Evolutionary conservation across 1,139 yeast species (phyloP), one percentile per base, ranked within the genome.

Genomic region (Suhomyces anneliseae): DNA sequence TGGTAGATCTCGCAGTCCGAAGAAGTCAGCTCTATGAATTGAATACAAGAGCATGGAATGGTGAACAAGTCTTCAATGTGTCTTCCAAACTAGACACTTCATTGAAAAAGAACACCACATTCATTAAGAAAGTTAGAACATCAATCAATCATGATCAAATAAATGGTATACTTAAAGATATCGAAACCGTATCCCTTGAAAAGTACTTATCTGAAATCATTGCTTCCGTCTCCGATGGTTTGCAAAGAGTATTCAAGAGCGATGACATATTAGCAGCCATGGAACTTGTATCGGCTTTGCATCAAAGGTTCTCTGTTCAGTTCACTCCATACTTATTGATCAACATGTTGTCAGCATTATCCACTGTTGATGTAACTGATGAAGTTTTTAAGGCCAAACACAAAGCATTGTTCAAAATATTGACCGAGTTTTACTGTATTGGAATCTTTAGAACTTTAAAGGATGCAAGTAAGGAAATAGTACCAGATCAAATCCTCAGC

Each of bases 91-190:
- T 85, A 12, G 97, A 92, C 60, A 74, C 95, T 0, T 85, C 93
- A 44, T 70, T 92, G 51, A 92, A 90, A 72, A 88, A 86, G 62
- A 90, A 92, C 61, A 85, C 90, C 5, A 87, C 90, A 0, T 88
- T 90, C 56, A 84, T 90, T 48, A 86, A 85, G 60, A 86, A 86
- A 57, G 66, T 90, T 44, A 77, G 84, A 52, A 72, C 79, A 4
- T 74, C 85, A 3, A 68, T 90, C 38, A 77, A 69, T 35, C 78
- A 72, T 35, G 86, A 81, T 3, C 71, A 69, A 37, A 59, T 55
- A 41, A 57, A 61, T 5, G 62, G 74, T 6, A 65, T 88, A 6
- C 51, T 89, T 31, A 78, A 79, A 47, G 96, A 90, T 48, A 76
- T 90, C 38, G 61, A 70, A 9, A 73, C 83, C 2, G 68, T 87